phyloP scores from a whole-genome alignment of 139 green algal species.

The Gonium pectorale region DNA sequence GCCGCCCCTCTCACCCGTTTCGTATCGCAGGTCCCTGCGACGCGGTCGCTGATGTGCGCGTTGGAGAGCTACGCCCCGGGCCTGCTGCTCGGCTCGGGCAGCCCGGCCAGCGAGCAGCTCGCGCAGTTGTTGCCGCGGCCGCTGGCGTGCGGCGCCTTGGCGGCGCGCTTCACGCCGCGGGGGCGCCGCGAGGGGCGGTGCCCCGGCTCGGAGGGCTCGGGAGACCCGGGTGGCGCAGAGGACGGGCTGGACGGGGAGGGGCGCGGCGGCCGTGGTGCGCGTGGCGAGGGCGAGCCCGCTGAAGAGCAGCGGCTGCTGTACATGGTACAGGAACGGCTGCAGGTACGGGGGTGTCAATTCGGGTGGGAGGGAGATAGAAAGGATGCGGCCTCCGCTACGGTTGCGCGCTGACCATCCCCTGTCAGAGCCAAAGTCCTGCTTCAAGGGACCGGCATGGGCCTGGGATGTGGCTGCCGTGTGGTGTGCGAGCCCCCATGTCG shows the following conservation, averaged over 20 bases:
- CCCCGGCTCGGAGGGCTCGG: too few relatives aligned
- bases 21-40: not conserved
- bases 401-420: too few relatives aligned
- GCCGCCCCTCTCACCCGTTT: not conserved
- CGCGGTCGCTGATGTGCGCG: slow-evolving; percentile 25
- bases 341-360: not conserved
- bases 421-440: too few relatives aligned
- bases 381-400: too few relatives aligned
- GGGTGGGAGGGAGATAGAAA: too few relatives aligned
- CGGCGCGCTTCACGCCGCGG: not conserved
- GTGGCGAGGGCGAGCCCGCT: not conserved
- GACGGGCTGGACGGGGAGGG: too few relatives aligned
- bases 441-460: too few relatives aligned
- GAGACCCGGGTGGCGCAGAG: too few relatives aligned
- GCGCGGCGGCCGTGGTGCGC: too few relatives aligned
- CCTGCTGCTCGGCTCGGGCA: not conserved
- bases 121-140: not conserved
- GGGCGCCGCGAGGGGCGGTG: not conserved
- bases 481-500: too few relatives aligned
- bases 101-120: not conserved
- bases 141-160: not conserved
- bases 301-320: slow-evolving; percentile 22
- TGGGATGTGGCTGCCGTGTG: too few relatives aligned
- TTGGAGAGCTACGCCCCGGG: slow-evolving; percentile 5
- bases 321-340: not conserved